Base-by-base conservation (phyloP, 768 basidiomycete species). In the Strobilomyces confusus region DNA sequence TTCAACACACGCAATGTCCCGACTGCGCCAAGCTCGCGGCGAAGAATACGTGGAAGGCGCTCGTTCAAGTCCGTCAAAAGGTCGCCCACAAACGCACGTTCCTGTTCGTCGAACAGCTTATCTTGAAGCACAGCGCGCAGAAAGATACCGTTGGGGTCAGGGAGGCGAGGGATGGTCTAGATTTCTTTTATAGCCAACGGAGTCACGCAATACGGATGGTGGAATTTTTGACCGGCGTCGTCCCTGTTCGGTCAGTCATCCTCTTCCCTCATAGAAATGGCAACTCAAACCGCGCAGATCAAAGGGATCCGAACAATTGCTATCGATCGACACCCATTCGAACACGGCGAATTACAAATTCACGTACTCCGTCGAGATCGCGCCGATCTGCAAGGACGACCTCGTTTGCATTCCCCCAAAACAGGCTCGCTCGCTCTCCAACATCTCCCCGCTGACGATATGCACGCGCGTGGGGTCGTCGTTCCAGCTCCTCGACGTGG, bases 41-140 rank as follows among this genome's bases (percentile, higher is more conserved):
- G 3, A 99, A 98, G 75, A 98, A 98, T 68, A 98, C 95, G 0
- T 98, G 95, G 97, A 94, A 93, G 66, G 93, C 95, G 1, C 79
- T 93, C 34, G 95, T 99, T 1, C 97, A 98, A 76, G 93, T 98
- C n/a, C 87, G 97, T 43, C 97, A 99, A 69, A 98, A 99, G 72
- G 97, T 98, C 40, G 79, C 92, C 5, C 97, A 99, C 70, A 99
- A 99, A 73, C 85, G 97, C 52, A 98, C 97, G 2, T 99, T 99
- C 76, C 72, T 99, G 62, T 99, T 86, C 76, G 83, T 98, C 48
- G 97, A 98, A 72, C 97, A 98, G 64, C 80, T 98, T 57, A 98
- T 99, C 67, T 74, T 98, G 64, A 98, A 95, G 70, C 93, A 98
- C 65, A 87, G 87, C 59, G 94, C 94, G 5, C 95, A 98, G 76